Evolutionary conservation across 2,329 filamentous ascomycete genomes (phyloP), one percentile per base, ranked within the genome.

Genomic region (Aspergillus sergii): DNA sequence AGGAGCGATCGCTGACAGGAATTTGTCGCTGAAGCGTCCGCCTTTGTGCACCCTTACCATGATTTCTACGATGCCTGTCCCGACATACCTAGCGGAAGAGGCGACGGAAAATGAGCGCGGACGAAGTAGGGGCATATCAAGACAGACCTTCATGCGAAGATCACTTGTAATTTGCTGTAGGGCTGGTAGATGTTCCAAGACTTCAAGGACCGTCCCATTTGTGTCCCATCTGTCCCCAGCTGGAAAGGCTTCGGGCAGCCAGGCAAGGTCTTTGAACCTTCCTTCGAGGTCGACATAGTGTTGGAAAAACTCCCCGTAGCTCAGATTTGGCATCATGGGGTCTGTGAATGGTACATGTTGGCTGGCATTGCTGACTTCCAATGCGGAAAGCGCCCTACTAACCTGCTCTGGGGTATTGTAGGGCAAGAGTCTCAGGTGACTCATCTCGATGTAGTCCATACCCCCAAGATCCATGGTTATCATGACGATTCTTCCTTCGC

Each of bases 1-100:
- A 1, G 34, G 58, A 2, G 19, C 5, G 16, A 59, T 39, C 2
- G 46, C 12, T 19, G 58, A 39, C 6, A 59, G 36, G n/a, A 43
- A 59, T 28, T 23, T 59, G 26, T 45, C 58, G 34, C 48, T 59
- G 58, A 59, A 59, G 14, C 58, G 48, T 9, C 58, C 58, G 2
- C 41, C 46, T 10, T n/a, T 30, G 34, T 59, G 58, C 8, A 41
- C 36, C 32, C 51, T 45, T 3, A 59, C 23, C 58, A 59, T 30
- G 19, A 59, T 50, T 19, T 59, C 58, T 4, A 59, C 46, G 2
- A 14, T 16, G 11, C 41, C 51, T n/a, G 9, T 41, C 1, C 58
- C 58, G 23, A 59, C 7, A 9, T 54, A 54, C 9, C 14, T 23
- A 4, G 58, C 26, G 19, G 57, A 59, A 3, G 58, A 59, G n/a